Base-by-base conservation (phyloP, 441 rosid species). In the Eruca vesicaria region DNA sequence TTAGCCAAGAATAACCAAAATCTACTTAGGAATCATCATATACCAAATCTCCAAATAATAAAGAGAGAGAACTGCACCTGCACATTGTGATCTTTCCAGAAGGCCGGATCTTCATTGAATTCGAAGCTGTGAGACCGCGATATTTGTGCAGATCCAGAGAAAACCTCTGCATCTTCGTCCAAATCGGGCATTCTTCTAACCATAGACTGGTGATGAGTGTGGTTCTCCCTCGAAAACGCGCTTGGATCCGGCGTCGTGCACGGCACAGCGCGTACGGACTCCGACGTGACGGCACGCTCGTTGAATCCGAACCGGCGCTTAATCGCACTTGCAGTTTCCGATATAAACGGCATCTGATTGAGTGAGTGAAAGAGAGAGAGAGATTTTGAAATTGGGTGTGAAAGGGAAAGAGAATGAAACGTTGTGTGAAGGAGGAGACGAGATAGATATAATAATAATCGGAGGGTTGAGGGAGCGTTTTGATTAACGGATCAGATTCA, bases 21-120 rank as follows among this genome's bases (percentile, higher is more conserved):
- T 69, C 64, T 56, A 56, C 26, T 16, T 4, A 2, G 15, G 12
- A 68, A 23, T 23, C 26, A 23, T 23, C 26, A 23, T 23, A n/a
- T n/a, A n/a, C n/a, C n/a, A n/a, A n/a, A n/a, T n/a, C n/a, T n/a
- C n/a, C 26, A 1, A 23, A 23, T 35, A 3, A 8, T 18, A 59
- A 15, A 12, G 1, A 41, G 1, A 29, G 14, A 23, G 38, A n/a
- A n/a, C 21, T 71, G 12, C 1, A 95, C 99, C 96, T 96, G 99
- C 20, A 96, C 98, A 69, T 96, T 96, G 70, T 86, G 97, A 56
- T 96, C 99, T 83, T 89, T 89, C 98, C 98, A 92, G 78, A 96
- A 90, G 16, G 98, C 87, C 0, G 98, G 97, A 81, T 92, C 98
- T 63, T 96, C 97, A n/a, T 69, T 67, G 75, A 93, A 78, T 72